A percentile compares a stretch with the other conserved stretches of the same genome.
These are phyloP conservation scores for Septoria petroselini DNA, from an alignment of 2,329 filamentous ascomycete species.

Conservation along the genomic window DNA sequence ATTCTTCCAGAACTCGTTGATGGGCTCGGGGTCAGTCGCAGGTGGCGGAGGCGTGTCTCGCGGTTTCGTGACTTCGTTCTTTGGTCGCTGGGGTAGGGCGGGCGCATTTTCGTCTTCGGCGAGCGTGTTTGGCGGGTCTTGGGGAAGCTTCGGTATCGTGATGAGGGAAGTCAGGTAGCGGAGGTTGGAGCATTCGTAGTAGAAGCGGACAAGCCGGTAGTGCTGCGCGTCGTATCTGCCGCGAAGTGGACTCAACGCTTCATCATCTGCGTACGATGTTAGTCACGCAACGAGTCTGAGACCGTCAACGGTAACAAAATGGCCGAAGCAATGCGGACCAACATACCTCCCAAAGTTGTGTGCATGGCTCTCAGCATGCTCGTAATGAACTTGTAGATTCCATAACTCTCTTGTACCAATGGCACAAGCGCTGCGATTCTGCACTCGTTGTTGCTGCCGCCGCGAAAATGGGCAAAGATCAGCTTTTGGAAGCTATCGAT, in stretches of 20 bases:
- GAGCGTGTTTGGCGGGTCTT: slow-evolving; percentile 86
- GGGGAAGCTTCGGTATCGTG: slow-evolving; percentile 89
- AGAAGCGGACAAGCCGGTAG: slow-evolving; percentile 94
- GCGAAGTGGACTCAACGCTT: slow-evolving; percentile 83
- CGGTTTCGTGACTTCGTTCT: slow-evolving; percentile 68
- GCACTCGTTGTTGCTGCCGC: slow-evolving; percentile 91
- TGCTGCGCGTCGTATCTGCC: slow-evolving; percentile 92
- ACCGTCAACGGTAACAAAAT: too few relatives aligned
- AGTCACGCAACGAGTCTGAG: neutral
- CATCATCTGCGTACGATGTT: slow-evolving; percentile 56
- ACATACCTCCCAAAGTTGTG: slow-evolving; percentile 67
- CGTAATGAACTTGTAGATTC: slow-evolving; percentile 98
- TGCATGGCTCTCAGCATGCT: slow-evolving; percentile 99
- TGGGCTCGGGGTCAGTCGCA: slow-evolving; percentile 82
- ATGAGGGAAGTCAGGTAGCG: slow-evolving; percentile 95
- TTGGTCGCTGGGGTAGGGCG: slow-evolving; percentile 72
- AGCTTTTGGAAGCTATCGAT: slow-evolving; percentile 98
- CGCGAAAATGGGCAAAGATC: slow-evolving; percentile 94
- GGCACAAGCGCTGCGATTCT: slow-evolving; percentile 91
- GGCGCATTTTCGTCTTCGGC: slow-evolving; percentile 76
- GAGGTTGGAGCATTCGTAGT: slow-evolving; percentile 97
- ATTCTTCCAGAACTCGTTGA: slow-evolving; percentile 96
- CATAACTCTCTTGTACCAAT: slow-evolving; percentile 94
- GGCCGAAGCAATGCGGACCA: too few relatives aligned
- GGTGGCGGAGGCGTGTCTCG: slow-evolving; percentile 64